Evolutionary conservation across 1,284 basidiomycete species (phyloP).

Genomic region (Wolfiporia cocos): DNA sequence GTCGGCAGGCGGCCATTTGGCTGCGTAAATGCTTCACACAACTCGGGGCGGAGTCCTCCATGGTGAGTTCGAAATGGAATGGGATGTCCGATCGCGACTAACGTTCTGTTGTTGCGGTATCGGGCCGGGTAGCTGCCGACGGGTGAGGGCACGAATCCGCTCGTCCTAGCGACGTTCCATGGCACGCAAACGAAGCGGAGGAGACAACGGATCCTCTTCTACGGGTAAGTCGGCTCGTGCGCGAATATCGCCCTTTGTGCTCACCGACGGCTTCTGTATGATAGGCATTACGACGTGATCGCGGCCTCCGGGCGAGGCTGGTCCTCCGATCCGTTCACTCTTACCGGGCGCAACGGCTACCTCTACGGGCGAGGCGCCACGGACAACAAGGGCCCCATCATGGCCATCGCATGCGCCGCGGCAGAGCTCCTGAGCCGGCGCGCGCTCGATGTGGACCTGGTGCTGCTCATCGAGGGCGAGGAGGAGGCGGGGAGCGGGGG

Average conservation of each 20-base stretch:
- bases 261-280: not conserved
- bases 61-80: slow-evolving; percentile 60
- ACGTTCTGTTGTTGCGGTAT: not conserved
- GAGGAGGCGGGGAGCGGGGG: slow-evolving; percentile 91
- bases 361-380: slow-evolving; percentile 91
- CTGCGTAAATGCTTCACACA: slow-evolving; percentile 82
- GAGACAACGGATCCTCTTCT: slow-evolving; percentile 77
- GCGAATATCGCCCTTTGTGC: too few relatives aligned
- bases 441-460: slow-evolving; percentile 79
- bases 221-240: slow-evolving; percentile 47
- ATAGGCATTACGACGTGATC: slow-evolving; percentile 90
- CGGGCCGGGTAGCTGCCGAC: slow-evolving; percentile 50
- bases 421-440: slow-evolving; percentile 72
- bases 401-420: slow-evolving; percentile 88
- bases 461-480: slow-evolving; percentile 93
- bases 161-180: slow-evolving; percentile 82
- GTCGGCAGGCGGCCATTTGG: slow-evolving; percentile 89
- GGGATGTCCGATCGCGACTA: too few relatives aligned
- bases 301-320: slow-evolving; percentile 71
- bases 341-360: slow-evolving; percentile 87
- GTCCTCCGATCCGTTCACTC: slow-evolving; percentile 80
- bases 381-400: slow-evolving; percentile 91
- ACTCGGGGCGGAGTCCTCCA: slow-evolving; percentile 73
- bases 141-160: slow-evolving; percentile 64
- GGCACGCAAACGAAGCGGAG: slow-evolving; percentile 53